phyloP scores from a whole-genome alignment of 1,284 basidiomycete species.

The Naganishia sp. region DNA sequence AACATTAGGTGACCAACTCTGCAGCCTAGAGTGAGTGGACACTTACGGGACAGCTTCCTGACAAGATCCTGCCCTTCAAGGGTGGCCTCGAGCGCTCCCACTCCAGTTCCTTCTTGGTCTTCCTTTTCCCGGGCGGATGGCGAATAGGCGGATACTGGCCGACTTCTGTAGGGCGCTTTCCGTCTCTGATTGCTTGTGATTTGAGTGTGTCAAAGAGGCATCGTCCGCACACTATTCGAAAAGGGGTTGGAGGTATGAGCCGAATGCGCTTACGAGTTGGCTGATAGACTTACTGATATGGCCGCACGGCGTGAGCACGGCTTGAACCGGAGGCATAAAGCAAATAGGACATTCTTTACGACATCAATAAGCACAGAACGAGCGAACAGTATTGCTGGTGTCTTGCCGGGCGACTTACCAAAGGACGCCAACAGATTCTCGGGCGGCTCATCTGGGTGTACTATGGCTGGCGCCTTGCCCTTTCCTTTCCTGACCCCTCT shows the following conservation, averaged over 20 bases:
- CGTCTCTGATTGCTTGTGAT: slow-evolving; percentile 32
- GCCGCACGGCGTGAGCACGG: slow-evolving; percentile 36
- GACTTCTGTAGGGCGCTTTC: slow-evolving; percentile 20
- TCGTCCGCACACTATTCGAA: slow-evolving; percentile 31
- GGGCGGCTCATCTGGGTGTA: slow-evolving; percentile 18
- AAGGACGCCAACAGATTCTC: slow-evolving; percentile 29
- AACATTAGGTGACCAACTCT: neutral
- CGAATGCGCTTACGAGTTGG: neutral
- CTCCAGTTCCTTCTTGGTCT: slow-evolving; percentile 25
- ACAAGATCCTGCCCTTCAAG: slow-evolving; percentile 29
- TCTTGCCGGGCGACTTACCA: slow-evolving; percentile 24
- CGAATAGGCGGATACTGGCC: slow-evolving; percentile 25
- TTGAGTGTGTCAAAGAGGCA: slow-evolving; percentile 35
- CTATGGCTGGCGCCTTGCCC: slow-evolving; percentile 20
- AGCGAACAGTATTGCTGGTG: neutral
- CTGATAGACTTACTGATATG: slow-evolving; percentile 32
- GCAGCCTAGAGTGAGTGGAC: neutral
- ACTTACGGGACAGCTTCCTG: slow-evolving; percentile 31
- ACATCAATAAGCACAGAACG: neutral
- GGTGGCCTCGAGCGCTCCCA: slow-evolving; percentile 16
- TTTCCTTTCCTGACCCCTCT: slow-evolving; percentile 17
- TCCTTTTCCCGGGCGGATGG: slow-evolving; percentile 4
- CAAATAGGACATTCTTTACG: slow-evolving; percentile 34
- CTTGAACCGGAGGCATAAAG: slow-evolving; percentile 32
- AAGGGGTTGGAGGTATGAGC: no score